phyloP scores from a whole-genome alignment of 2,329 filamentous ascomycete species.

The Monosporascus sp. region DNA sequence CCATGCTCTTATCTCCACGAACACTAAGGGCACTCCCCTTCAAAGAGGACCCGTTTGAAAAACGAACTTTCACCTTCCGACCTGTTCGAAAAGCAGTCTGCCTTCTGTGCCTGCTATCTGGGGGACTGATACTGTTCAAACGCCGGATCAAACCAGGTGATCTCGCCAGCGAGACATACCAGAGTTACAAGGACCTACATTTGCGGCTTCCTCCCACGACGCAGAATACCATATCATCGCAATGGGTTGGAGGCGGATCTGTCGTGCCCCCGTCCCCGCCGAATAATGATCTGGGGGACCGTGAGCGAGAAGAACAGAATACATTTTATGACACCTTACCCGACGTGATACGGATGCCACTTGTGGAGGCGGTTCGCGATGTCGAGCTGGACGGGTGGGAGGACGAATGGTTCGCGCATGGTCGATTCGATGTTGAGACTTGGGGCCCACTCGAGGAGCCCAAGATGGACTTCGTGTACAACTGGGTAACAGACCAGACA shows the following conservation, averaged over 20 bases:
- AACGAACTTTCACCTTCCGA: background rate
- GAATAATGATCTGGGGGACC: background rate
- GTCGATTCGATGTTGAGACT: slow-evolving; percentile 23
- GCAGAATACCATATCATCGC: background rate
- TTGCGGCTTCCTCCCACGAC: background rate
- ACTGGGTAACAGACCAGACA: slow-evolving; percentile 39
- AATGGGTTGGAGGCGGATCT: background rate
- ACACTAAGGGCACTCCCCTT: background rate
- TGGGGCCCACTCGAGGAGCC: slow-evolving; percentile 29
- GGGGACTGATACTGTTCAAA: background rate
- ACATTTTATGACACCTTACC: background rate
- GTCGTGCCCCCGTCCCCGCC: background rate
- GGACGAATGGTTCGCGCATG: slow-evolving; percentile 34
- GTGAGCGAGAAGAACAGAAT: background rate
- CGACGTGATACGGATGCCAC: background rate
- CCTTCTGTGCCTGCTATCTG: background rate
- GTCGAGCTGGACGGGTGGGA: slow-evolving; percentile 21
- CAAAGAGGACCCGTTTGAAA: background rate
- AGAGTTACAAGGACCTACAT: background rate
- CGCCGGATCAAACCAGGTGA: background rate
- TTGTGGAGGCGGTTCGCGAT: background rate
- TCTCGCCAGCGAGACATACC: background rate
- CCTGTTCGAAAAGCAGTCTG: background rate
- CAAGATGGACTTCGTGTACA: slow-evolving; percentile 38
- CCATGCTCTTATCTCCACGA: background rate